phyloP scores from a whole-genome alignment of 2,329 filamentous ascomycete genomes.

The Lasiodiplodia theobromae region DNA sequence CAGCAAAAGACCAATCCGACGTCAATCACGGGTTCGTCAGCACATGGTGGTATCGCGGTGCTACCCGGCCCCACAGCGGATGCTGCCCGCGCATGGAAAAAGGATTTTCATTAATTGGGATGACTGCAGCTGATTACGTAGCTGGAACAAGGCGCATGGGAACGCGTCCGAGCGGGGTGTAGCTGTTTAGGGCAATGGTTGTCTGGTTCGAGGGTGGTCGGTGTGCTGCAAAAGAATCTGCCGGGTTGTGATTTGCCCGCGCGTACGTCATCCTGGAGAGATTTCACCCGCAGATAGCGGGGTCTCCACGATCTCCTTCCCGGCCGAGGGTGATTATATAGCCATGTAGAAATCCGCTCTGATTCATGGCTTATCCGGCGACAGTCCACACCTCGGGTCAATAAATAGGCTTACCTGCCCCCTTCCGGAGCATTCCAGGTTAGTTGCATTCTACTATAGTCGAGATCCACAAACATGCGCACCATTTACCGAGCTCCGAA shows the following conservation, averaged over 20 bases:
- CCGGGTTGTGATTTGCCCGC: slow-evolving; percentile 13
- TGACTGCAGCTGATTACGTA: slow-evolving; percentile 4
- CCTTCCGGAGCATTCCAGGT: not conserved
- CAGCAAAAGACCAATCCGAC: not conserved
- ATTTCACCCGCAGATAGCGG: slow-evolving; percentile 18
- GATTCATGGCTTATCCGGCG: not conserved
- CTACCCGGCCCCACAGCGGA: slow-evolving; percentile 5
- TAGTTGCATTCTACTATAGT: not conserved
- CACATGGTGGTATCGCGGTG: slow-evolving; percentile 1
- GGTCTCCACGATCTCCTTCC: slow-evolving; percentile 14
- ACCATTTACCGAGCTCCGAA: not conserved
- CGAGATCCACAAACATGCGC: not conserved
- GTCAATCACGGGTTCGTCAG: slow-evolving; percentile 21
- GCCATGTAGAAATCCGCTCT: not conserved
- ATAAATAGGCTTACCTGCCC: not conserved
- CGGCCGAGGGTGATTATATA: slow-evolving; percentile 4
- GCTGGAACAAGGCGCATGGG: not conserved
- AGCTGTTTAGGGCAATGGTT: not conserved
- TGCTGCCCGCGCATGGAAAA: slow-evolving; percentile 20
- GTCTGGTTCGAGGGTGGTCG: not conserved
- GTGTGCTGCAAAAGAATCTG: slow-evolving; percentile 20
- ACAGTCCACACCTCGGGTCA: not conserved
- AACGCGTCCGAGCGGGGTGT: not conserved
- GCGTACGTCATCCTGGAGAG: slow-evolving; percentile 23
- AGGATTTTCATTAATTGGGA: slow-evolving; percentile 14